Conservation (phyloP, 805 yeast species). For the Nakazawaea peltata region DNA sequence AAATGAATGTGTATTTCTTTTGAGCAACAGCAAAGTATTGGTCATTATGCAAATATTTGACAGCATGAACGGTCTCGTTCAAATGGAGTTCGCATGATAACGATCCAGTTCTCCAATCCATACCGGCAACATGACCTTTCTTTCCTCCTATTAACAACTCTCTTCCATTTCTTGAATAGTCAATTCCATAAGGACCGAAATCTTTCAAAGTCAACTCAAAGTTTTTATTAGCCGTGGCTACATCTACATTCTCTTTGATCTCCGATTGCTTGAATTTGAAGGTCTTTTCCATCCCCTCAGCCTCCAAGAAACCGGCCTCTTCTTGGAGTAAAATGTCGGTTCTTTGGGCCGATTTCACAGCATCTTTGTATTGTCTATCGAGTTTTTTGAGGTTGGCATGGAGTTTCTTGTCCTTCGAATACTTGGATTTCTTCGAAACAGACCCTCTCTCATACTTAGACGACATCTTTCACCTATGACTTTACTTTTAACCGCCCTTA, state of each 20-base stretch:
- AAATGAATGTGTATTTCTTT: constrained; percentile 86
- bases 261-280: constrained; percentile 79
- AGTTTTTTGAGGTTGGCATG: constrained; percentile 58
- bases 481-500: constrained; percentile 19
- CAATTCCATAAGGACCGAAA: constrained; percentile 79
- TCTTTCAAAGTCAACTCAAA: constrained; percentile 66
- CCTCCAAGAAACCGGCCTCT: constrained; percentile 79
- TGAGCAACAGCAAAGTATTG: constrained; percentile 97
- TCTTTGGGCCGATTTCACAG: constrained; percentile 75
- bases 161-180: constrained; percentile 85
- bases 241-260: constrained; percentile 68
- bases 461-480: no score
- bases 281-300: constrained; percentile 94
- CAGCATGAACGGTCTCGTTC: constrained; percentile 86
- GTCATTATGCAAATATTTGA: constrained; percentile 84
- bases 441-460: constrained; percentile 22
- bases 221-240: constrained; percentile 63
- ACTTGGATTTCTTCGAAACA: constrained; percentile 18
- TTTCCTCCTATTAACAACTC: constrained; percentile 77
- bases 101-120: constrained; percentile 90
- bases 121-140: constrained; percentile 91
- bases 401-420: constrained; percentile 50
- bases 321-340: constrained; percentile 84
- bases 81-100: constrained; percentile 76
- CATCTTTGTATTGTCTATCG: constrained; percentile 68